phyloP scores from a whole-genome alignment of 345 rosid genomes.

The Citrus unshiu region DNA sequence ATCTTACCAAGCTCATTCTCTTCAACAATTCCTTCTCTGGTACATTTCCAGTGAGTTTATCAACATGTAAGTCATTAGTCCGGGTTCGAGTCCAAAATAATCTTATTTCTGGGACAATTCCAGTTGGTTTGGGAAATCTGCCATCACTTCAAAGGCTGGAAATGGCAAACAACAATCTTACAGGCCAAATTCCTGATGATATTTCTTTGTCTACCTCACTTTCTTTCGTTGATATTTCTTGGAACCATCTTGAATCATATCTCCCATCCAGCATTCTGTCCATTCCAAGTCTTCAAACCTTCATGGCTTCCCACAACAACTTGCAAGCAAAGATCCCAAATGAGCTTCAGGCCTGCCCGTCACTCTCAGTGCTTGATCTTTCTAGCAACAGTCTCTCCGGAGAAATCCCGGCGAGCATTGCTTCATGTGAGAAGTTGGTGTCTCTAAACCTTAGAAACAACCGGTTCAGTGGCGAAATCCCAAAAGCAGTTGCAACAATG shows the following conservation, averaged over 20 bases:
- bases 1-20: conserved; percentile 78
- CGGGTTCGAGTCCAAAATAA: conserved; percentile 78
- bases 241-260: conserved; percentile 56
- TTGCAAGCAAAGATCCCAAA: conserved; percentile 61
- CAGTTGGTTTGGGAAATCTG: conserved; percentile 60
- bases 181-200: conserved; percentile 72
- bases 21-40: conserved; percentile 76
- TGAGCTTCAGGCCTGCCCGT: conserved; percentile 75
- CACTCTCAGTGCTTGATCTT: conserved; percentile 71
- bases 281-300: conserved; percentile 61
- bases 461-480: conserved; percentile 52
- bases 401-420: conserved; percentile 56
- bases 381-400: conserved; percentile 74
- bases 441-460: conserved; percentile 66
- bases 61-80: conserved; percentile 56
- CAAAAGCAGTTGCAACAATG: conserved; percentile 52
- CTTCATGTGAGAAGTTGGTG: conserved; percentile 75
- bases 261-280: conserved; percentile 73
- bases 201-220: conserved; percentile 58
- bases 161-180: conserved; percentile 71
- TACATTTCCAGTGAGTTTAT: conserved; percentile 46
- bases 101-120: conserved; percentile 61
- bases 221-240: conserved; percentile 77
- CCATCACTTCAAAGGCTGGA: conserved; percentile 79
- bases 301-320: conserved; percentile 72